Evolutionary conservation across 495 filamentous ascomycete species (phyloP).

Genomic region (Daldinia grandis): DNA sequence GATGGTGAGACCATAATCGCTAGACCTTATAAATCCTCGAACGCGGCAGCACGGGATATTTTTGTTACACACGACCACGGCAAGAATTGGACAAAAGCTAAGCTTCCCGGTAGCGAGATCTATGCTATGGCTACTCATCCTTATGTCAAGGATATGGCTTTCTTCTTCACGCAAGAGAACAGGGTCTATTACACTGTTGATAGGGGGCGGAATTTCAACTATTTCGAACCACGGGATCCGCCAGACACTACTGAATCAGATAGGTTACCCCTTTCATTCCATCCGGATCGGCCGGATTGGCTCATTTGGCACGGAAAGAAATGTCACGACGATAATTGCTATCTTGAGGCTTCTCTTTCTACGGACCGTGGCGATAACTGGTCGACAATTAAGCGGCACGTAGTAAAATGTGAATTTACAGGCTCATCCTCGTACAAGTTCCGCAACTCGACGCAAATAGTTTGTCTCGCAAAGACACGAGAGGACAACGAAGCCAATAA

Average conservation of each 20-base stretch:
- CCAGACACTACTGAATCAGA: constrained; percentile 38
- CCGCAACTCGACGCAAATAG: constrained; percentile 71
- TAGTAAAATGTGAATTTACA: constrained; percentile 83
- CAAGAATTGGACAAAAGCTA: constrained; percentile 71
- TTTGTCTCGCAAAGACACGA: constrained; percentile 78
- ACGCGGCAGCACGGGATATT: constrained; percentile 55
- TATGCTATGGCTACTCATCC: constrained; percentile 74
- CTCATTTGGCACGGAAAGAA: constrained; percentile 85
- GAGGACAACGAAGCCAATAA: constrained; percentile 69
- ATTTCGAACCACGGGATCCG: constrained; percentile 68
- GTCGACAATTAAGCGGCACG: constrained; percentile 71
- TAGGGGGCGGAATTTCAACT: constrained; percentile 71
- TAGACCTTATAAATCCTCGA: constrained; percentile 63
- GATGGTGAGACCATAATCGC: constrained; percentile 87
- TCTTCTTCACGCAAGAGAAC: constrained; percentile 75
- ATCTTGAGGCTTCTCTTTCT: constrained; percentile 73
- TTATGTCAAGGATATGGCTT: constrained; percentile 83
- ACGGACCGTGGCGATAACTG: constrained; percentile 80
- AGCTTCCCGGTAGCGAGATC: constrained; percentile 70
- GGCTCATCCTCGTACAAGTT: constrained; percentile 66
- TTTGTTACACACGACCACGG: constrained; percentile 84
- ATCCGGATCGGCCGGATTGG: constrained; percentile 82
- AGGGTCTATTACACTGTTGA: constrained; percentile 81
- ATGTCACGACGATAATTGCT: constrained; percentile 70
- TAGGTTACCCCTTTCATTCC: constrained; percentile 69